Base-by-base conservation (phyloP, 805 yeast genomes). In the Candida ulmi region DNA sequence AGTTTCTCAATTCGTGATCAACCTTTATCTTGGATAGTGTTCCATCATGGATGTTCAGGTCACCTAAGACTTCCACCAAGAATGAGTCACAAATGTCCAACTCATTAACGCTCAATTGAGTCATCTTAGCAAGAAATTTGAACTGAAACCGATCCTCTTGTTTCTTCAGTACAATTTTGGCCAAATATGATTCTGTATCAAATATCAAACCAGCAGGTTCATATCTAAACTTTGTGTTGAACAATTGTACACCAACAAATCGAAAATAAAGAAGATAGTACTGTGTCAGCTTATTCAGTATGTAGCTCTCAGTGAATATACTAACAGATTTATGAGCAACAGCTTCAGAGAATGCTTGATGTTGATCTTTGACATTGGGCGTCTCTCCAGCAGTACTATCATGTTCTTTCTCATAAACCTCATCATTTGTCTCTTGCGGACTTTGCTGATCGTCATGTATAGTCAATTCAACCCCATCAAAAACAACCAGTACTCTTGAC, bases 221-320 rank as follows among this genome's bases (percentile, higher is more conserved):
- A 27, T 42, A 31, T 6, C 34, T 31, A 18, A 52, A 19, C 11
- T 21, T 29, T 4, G 48, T 11, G 25, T 52, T 47, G 4, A 41
- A 28, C 11, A 54, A 16, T 8, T 47, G 45, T 11, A 55, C 19
- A 9, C 51, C 55, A 24, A 54, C 39, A 39, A 55, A 55, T 24
- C 55, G 45, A 33, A 52, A 45, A 36, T 54, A 54, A 8, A 46
- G 39, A 24, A 55, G 23, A 28, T 53, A 55, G 5, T 21, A 18
- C 24, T 46, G 42, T 6, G 44, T 21, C 4, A 48, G 11, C 9
- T 33, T 31, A 18, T 40, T 50, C 23, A 30, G 3, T 5, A 30
- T 8, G 2, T 1, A 31, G 13, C 38, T 46, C 27, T 43, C 30
- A 7, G 48, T 42, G 18, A 45, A 47, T 0, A 55, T 44, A 21